phyloP scores from a whole-genome alignment of 768 basidiomycete genomes.

The Suillus fuscotomentosus region DNA sequence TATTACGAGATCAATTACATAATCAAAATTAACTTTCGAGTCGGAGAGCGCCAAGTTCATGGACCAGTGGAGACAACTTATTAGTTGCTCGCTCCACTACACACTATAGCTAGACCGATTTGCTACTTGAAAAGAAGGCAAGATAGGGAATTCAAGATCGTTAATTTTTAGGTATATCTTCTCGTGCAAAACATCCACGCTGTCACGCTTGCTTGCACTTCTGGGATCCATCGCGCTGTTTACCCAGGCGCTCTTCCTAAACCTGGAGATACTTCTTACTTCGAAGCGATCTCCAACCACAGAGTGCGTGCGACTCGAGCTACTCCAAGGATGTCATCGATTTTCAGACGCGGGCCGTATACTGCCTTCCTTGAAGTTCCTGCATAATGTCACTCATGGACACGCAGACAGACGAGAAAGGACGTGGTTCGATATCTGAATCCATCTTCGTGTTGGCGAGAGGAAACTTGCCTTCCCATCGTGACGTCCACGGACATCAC shows the following conservation, averaged over 20 bases:
- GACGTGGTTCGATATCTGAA: constrained; percentile 43
- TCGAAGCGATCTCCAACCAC: constrained; percentile 35
- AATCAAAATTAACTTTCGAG: no score
- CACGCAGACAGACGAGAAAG: constrained; percentile 18
- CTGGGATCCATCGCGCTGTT: constrained; percentile 44
- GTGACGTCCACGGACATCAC: not conserved
- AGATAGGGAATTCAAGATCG: constrained; percentile 20
- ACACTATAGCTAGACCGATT: constrained; percentile 14
- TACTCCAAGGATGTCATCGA: constrained; percentile 54
- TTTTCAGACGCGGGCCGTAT: constrained; percentile 61
- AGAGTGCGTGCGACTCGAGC: constrained; percentile 48
- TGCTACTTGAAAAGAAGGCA: constrained; percentile 15
- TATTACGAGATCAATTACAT: no score
- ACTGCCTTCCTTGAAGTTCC: constrained; percentile 43
- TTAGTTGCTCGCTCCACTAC: not conserved
- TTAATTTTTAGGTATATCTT: constrained; percentile 46
- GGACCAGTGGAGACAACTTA: not conserved
- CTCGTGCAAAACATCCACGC: constrained; percentile 66
- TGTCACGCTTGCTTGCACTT: constrained; percentile 50
- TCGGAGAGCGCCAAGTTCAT: no score
- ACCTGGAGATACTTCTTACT: constrained; percentile 74
- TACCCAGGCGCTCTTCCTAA: constrained; percentile 59
- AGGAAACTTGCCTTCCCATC: constrained; percentile 45
- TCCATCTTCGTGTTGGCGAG: constrained; percentile 52
- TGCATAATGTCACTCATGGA: constrained; percentile 55